Conservation (phyloP, 179 eudicot species). For the Carnegiea gigantea region DNA sequence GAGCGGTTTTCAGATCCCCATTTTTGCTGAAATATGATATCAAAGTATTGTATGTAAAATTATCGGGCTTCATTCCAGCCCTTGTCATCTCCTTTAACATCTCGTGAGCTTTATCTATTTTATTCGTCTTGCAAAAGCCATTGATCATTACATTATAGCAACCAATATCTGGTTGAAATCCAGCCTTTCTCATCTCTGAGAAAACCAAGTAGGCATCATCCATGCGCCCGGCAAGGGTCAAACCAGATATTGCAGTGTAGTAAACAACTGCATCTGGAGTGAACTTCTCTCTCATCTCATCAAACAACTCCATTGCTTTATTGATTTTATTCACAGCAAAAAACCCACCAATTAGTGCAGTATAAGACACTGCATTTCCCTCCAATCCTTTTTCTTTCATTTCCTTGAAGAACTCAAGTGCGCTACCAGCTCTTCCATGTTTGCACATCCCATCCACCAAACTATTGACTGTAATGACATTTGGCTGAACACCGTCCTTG, state of each 20-base stretch:
- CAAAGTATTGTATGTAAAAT: conserved; percentile 65
- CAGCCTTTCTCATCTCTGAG: conserved; percentile 54
- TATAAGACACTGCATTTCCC: conserved; percentile 61
- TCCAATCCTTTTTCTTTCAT: conserved; percentile 60
- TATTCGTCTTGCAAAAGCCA: conserved; percentile 66
- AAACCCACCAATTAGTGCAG: conserved; percentile 60
- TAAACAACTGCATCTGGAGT: conserved; percentile 63
- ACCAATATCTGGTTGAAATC: conserved; percentile 58
- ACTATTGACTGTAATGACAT: conserved; percentile 59
- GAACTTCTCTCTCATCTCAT: conserved; percentile 50
- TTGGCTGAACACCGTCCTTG: conserved; percentile 44
- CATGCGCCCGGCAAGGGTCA: conserved; percentile 59
- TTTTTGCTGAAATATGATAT: conserved; percentile 54
- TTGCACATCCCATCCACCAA: conserved; percentile 73
- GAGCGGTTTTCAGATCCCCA: conserved; percentile 55
- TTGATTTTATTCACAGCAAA: conserved; percentile 61
- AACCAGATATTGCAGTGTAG: conserved; percentile 68
- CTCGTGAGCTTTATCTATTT: conserved; percentile 49
- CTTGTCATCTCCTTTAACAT: conserved; percentile 60
- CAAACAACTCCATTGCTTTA: conserved; percentile 63
- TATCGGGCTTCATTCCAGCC: conserved; percentile 56
- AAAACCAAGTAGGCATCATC: conserved; percentile 55
- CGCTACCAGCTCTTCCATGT: conserved; percentile 58
- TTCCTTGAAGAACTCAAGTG: conserved; percentile 51
- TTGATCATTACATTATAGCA: conserved; percentile 68